Percentiles rank a stretch among this genome's conserved stretches.
phyloP scores from a whole-genome alignment of 106 monocot genomes.

The Vanilla planifolia region DNA sequence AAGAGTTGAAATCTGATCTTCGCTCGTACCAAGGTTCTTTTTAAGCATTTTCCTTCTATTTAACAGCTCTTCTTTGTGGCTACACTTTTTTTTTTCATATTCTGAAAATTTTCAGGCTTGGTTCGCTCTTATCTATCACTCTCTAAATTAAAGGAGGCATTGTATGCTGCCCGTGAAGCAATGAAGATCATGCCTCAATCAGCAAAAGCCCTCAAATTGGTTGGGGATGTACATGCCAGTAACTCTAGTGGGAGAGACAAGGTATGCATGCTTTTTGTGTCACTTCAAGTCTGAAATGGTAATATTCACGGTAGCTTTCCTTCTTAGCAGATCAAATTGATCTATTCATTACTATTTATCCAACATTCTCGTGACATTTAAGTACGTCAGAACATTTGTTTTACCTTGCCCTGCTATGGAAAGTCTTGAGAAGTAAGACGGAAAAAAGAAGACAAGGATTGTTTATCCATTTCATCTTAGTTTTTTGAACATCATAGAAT shows the following conservation, averaged over 20 bases:
- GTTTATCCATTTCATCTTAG: too few relatives aligned
- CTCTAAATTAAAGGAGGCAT: conserved; percentile 86
- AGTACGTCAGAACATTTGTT: too few relatives aligned
- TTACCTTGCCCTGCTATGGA: too few relatives aligned
- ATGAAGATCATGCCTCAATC: conserved; percentile 98
- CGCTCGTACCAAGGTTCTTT: conserved; percentile 82
- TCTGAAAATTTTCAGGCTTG: conserved; percentile 53
- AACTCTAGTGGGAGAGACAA: conserved; percentile 84
- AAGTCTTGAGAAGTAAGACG: too few relatives aligned
- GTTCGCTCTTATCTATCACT: conserved; percentile 86
- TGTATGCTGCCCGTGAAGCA: conserved; percentile 86
- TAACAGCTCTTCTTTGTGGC: neutral
- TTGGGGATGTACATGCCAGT: conserved; percentile 98
- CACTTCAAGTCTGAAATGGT: neutral
- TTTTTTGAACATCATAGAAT: too few relatives aligned
- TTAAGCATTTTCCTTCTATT: neutral
- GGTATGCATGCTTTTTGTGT: conserved; percentile 24
- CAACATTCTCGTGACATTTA: too few relatives aligned
- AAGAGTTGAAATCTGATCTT: conserved; percentile 84
- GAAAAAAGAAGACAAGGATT: too few relatives aligned
- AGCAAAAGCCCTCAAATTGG: conserved; percentile 94
- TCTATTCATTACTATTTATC: too few relatives aligned
- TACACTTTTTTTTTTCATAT: conserved; percentile 5
- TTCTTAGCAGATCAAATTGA: neutral
- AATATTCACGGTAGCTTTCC: neutral